Base-by-base conservation (phyloP, 306 rosid species). In the Rosa multiflora region DNA sequence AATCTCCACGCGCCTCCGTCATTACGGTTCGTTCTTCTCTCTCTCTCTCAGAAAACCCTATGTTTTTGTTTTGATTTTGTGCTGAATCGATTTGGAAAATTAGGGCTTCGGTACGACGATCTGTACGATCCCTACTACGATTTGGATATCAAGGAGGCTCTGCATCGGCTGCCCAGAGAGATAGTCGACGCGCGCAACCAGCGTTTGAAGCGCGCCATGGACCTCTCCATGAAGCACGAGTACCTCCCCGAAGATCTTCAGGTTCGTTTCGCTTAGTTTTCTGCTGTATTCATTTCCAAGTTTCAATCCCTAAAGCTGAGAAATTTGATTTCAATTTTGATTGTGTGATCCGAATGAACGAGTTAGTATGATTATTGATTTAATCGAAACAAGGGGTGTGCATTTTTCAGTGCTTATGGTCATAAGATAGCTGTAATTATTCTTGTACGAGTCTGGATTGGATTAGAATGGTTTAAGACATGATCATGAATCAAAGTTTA, bases 151-250 rank as follows among this genome's bases (percentile, higher is more conserved):
- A 93, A 95, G 97, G 97, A 93, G 80, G 98, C 97, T 9, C 81
- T 95, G 76, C 88, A 88, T 87, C 93, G 98, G 63, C 93, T 95
- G 2, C 99, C 99, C 0, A 90, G 91, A 76, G 96, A 95, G 91
- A 83, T 95, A 2, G 94, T 93, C 2, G 96, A 91, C 82, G 98
- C 99, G 0, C 98, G 99, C 15, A 89, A 90, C 72, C 98, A 94
- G 83, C 96, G 99, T 75, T 90, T 95, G 51, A 93, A 93, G 87
- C 99, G 98, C 29, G 97, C 99, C 71, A 87, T 95, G 80, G 97
- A 95, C 86, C 98, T 95, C 70, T 95, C 99, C 81, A 87, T 93
- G 98, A 95, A 95, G 96, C 99, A 95, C 73, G 79, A 88, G 81
- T 95, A 93, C 80, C 99, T 93, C 77, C 89, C 94, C 3, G 91